These are phyloP conservation scores for Eutrema yunnanense DNA, from an alignment of 345 rosid genomes.

Conservation along the genomic window DNA sequence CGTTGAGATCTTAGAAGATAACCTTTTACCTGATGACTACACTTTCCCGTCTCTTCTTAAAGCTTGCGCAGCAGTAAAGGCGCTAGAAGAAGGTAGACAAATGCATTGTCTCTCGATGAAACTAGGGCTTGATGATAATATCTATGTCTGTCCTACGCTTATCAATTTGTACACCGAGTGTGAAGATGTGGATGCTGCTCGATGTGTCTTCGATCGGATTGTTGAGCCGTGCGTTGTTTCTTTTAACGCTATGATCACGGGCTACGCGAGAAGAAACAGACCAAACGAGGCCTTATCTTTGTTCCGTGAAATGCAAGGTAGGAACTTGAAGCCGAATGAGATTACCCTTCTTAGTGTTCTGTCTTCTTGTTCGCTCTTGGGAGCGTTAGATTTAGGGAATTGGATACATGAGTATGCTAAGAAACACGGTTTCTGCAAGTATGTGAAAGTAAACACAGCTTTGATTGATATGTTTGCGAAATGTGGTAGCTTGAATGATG, in stretches of 20 bases:
- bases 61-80: conserved; percentile 46
- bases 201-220: conserved; percentile 49
- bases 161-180: conserved; percentile 64
- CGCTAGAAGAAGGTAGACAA: conserved; percentile 54
- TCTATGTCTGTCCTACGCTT: conserved; percentile 60
- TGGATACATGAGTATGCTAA: conserved; percentile 77
- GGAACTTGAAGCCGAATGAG: conserved; percentile 55
- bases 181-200: conserved; percentile 57
- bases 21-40: conserved; percentile 52
- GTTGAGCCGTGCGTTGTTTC: conserved; percentile 59
- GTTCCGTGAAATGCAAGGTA: conserved; percentile 65
- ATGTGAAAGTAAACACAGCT: conserved; percentile 70
- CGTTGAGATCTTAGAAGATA: conserved; percentile 36
- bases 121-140: conserved; percentile 42
- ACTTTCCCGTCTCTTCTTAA: conserved; percentile 67
- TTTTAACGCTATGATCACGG: conserved; percentile 71
- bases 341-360: conserved; percentile 72
- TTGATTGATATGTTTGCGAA: conserved; percentile 87
- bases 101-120: conserved; percentile 50
- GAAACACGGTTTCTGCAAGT: conserved; percentile 41
- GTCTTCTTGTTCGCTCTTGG: conserved; percentile 76
- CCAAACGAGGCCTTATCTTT: conserved; percentile 68
- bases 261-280: conserved; percentile 55
- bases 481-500: conserved; percentile 79
- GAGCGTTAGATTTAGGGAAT: conserved; percentile 74